phyloP scores from a whole-genome alignment of 768 basidiomycete species.

The Tulasnella sp. region DNA sequence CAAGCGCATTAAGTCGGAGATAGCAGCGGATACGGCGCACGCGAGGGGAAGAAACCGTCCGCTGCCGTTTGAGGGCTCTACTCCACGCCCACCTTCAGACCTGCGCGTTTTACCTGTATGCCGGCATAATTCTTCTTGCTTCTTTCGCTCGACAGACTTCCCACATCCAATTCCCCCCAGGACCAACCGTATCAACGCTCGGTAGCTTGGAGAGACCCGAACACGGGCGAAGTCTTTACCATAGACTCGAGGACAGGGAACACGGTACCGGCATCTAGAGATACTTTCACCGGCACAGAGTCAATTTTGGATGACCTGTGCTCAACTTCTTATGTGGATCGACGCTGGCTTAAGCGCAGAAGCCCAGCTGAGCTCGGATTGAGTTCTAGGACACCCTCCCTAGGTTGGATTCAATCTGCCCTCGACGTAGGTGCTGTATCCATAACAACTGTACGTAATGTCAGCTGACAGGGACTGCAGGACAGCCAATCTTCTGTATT shows the following conservation, averaged over 20 bases:
- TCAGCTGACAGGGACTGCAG: constrained; percentile 12
- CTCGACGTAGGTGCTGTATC: constrained; percentile 16
- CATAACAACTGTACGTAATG: constrained; percentile 9
- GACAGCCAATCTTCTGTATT: constrained; percentile 8
- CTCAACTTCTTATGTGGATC: constrained; percentile 8
- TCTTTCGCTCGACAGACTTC: not conserved
- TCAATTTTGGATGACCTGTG: not conserved
- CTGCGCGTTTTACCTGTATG: constrained; percentile 5
- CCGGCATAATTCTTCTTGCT: constrained; percentile 10
- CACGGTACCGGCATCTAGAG: not conserved
- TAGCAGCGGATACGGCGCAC: constrained; percentile 13
- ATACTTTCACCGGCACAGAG: too few relatives aligned
- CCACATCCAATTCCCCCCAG: not conserved
- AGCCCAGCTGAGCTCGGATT: constrained; percentile 19
- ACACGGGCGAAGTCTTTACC: constrained; percentile 55
- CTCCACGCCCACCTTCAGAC: constrained; percentile 4
- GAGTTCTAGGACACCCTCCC: not conserved
- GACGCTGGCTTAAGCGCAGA: constrained; percentile 24
- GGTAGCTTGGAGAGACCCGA: constrained; percentile 57
- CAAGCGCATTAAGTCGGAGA: constrained; percentile 20
- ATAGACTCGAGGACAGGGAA: constrained; percentile 62
- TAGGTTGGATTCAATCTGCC: constrained; percentile 11
- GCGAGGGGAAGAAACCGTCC: not conserved
- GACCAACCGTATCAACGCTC: not conserved
- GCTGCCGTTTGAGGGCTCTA: not conserved